Evolutionary conservation across 129 eudicot species (phyloP), one percentile per base, ranked within the genome.

Genomic region (Centrapalus pauciflorus): DNA sequence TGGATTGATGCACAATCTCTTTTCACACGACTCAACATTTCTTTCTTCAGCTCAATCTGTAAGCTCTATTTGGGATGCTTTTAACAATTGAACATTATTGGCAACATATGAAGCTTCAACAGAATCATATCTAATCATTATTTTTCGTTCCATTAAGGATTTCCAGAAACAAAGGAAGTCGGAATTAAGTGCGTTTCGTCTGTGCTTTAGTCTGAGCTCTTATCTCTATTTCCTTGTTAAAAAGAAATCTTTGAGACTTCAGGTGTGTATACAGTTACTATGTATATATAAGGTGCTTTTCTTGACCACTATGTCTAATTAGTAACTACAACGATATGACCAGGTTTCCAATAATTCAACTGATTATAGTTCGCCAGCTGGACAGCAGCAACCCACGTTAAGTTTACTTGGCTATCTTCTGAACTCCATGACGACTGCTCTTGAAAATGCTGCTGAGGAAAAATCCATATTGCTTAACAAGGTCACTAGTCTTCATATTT

Each of bases 401-500:
- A 64, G 83, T 55, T 73, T 89, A 56, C 88, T 94, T 43, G 77
- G 83, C 34, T 67, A 16, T 74, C 81, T 94, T 74, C 93, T 94
- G 11, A 76, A 70, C 62, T 69, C 93, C 0, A 81, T 89, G 66
- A 73, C 95, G 70, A 78, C 79, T 26, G 83, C 93, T 75, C 90
- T 94, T 61, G 99, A 94, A 80, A 84, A 87, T 76, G 85, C 97
- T 12, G 83, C 89, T 0, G 99, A 89, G 64, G 99, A 94, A 66
- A 89, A 86, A 56, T 89, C 77, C 32, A 71, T 83, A 62, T 73
- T 89, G 56, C 95, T 94, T 62, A 84, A 81, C 83, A 94, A 94
- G 99, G 99, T 94, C 23, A 35, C 40, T 55, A 43, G n/a, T 41
- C 38, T 62, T 52, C 9, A 17, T 55, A 21, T 43, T 45, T 63